A percentile compares a stretch with the other conserved stretches of the same genome.
These are phyloP conservation scores for Cucumis cinereus DNA, from an alignment of 306 rosid genomes.

Conservation along the genomic window DNA sequence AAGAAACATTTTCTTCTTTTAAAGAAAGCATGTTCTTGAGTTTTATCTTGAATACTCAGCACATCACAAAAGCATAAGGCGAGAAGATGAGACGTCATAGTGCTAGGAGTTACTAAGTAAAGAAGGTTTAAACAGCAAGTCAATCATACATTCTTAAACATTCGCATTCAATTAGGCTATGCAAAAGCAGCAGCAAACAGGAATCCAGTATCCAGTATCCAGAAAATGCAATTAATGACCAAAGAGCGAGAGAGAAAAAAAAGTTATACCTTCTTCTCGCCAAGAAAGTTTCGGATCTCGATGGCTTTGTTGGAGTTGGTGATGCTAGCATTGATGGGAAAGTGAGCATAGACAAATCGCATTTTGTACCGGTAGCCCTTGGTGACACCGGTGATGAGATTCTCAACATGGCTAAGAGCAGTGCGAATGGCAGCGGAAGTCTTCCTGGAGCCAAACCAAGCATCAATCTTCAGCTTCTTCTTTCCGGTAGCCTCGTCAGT, in stretches of 20 bases:
- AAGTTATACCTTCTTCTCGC: conserved; percentile 47
- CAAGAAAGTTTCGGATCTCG: conserved; percentile 66
- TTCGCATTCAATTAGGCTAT: not conserved
- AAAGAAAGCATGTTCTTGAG: not conserved
- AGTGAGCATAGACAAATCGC: conserved; percentile 78
- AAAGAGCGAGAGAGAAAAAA: not conserved
- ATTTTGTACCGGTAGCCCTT: conserved; percentile 83
- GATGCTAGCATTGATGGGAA: conserved; percentile 76
- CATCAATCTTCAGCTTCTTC: conserved; percentile 54
- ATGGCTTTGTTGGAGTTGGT: conserved; percentile 25
- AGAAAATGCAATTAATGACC: not conserved
- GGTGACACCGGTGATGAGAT: conserved; percentile 81
- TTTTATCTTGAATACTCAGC: not conserved
- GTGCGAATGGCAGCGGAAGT: conserved; percentile 81
- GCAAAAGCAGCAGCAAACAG: not conserved
- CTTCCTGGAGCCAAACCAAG: conserved; percentile 67
- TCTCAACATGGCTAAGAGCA: conserved; percentile 65
- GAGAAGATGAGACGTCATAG: not conserved
- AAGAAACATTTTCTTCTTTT: not conserved
- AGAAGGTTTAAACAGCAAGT: not conserved
- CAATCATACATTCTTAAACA: not conserved
- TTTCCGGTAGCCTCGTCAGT: conserved; percentile 42
- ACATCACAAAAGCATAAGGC: not conserved
- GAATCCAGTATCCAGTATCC: not conserved
- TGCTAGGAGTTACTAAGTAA: not conserved